These are phyloP conservation scores for Magnusiomyces clavatus DNA, from an alignment of 1,139 yeast species.

Conservation along the genomic window DNA sequence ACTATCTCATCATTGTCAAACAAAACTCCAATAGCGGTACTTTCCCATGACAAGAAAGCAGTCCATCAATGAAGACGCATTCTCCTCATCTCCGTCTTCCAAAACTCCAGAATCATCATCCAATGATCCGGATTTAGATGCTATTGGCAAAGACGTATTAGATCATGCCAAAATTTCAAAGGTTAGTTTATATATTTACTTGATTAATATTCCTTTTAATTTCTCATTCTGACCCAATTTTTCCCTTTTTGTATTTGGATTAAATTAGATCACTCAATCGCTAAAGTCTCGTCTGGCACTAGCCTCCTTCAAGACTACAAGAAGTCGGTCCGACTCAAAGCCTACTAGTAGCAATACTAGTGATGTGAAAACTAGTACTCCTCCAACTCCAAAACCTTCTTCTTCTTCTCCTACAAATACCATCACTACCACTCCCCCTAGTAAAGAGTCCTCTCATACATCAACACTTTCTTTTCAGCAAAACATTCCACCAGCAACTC, in stretches of 20 bases:
- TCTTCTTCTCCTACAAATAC: no score
- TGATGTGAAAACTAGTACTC: background rate
- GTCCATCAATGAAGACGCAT: no score
- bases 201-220: background rate
- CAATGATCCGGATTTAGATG: no score
- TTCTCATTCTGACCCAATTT: background rate
- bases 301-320: constrained; percentile 3
- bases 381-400: background rate
- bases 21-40: no score
- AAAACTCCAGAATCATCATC: no score
- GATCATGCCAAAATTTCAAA: constrained; percentile 4
- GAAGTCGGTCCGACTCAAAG: background rate
- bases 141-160: background rate
- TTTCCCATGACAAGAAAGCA: no score
- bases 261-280: constrained; percentile 2
- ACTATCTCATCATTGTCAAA: no score
- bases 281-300: constrained; percentile 4
- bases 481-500: background rate
- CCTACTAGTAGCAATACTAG: no score
- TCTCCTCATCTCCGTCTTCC: no score
- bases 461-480: no score
- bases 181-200: background rate
- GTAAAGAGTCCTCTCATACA: no score
- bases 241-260: background rate
- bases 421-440: no score